Base-by-base conservation (phyloP, 768 basidiomycete genomes). In the Leccinum disarticulatum region DNA sequence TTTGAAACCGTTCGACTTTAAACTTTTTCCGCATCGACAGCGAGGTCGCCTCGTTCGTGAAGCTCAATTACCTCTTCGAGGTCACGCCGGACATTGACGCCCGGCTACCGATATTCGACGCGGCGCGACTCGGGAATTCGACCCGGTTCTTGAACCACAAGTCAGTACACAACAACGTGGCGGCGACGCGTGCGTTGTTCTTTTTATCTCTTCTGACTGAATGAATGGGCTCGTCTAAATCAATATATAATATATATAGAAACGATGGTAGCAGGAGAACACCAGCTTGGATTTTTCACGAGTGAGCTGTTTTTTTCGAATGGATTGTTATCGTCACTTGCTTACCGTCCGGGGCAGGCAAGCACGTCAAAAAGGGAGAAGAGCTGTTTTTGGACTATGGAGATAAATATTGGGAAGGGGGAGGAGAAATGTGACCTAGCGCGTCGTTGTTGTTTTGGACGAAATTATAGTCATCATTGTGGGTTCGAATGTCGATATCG, bases 121-220 rank as follows among this genome's bases (percentile, higher is more conserved):
- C 81, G 22, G 74, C 74, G n/a, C 57, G 64, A 9, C 58, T 77
- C 11, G 80, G 81, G 0, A 81, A 83, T 66, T 69, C 74, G 46
- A 80, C 77, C 0, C 70, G 81, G 33, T 83, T 76, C 56, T 60
- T 83, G 2, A 83, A 83, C 61, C 77, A 80, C 55, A 25, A 25
- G 25, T 22, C 52, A 4, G 17, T 47, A 14, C 67, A 46, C 3
- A 6, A 0, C 14, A 66, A 69, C 53, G 66, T 70, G 15, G 53
- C 50, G 9, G 73, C 75, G 57, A 58, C 0, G 1, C 9, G 77
- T 79, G 58, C 61, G 71, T 68, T 4, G 33, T 48, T 36, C 6
- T 4, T 15, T 4, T 25, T 25, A 25, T 25, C 25, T 25, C 25
- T 25, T 35, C 14, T 35, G 35, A 35, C 13, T 14, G 35, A 13